phyloP scores from a whole-genome alignment of 352 stramenopile genomes.

The Phytophthora sp. region DNA sequence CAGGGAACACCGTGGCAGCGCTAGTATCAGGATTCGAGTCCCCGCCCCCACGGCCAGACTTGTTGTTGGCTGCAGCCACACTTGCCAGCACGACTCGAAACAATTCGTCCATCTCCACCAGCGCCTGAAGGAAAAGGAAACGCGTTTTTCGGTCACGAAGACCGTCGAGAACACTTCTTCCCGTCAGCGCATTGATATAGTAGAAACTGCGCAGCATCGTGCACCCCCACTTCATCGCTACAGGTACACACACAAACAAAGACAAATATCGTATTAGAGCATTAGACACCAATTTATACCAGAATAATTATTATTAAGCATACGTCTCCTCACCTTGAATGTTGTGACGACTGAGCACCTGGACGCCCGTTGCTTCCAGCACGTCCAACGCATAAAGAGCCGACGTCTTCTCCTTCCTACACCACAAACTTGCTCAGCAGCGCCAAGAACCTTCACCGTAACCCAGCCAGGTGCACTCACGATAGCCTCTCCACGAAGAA shows the following conservation, averaged over 20 bases:
- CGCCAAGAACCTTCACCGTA: neutral
- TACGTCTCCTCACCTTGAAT: constrained; percentile 56
- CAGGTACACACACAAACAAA: neutral
- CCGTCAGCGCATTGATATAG: constrained; percentile 77
- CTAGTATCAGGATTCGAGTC: constrained; percentile 58
- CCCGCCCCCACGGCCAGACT: constrained; percentile 14
- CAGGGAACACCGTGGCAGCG: constrained; percentile 62
- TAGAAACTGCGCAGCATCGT: constrained; percentile 84
- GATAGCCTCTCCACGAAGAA: constrained; percentile 81
- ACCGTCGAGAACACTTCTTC: constrained; percentile 50
- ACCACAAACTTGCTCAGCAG: constrained; percentile 8
- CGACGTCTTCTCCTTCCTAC: constrained; percentile 72
- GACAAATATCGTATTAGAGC: too few species aligned
- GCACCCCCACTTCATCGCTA: constrained; percentile 83
- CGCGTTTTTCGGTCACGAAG: constrained; percentile 73
- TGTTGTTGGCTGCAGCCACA: constrained; percentile 30
- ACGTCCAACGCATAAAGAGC: constrained; percentile 77
- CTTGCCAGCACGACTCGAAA: constrained; percentile 56
- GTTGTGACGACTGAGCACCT: constrained; percentile 79
- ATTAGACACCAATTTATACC: too few species aligned
- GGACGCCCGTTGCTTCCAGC: constrained; percentile 73
- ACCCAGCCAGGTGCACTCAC: constrained; percentile 42
- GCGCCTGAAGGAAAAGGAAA: constrained; percentile 68
- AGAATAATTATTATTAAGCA: neutral
- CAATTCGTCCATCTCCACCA: constrained; percentile 71